Evolutionary conservation across 768 basidiomycete species (phyloP).

Genomic region (Leccinum longicurvipes): DNA sequence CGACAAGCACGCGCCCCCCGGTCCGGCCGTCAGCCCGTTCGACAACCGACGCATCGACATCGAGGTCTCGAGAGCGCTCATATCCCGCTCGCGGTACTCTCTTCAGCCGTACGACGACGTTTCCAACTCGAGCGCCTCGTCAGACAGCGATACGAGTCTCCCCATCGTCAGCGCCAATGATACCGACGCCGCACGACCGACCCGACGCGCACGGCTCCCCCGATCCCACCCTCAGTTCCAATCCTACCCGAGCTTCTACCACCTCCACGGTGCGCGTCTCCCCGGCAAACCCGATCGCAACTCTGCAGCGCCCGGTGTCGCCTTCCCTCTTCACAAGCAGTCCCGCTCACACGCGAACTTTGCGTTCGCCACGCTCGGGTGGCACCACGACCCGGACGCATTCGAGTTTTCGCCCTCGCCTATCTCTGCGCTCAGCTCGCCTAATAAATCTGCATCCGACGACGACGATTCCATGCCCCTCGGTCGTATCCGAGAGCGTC

Average conservation of each 20-base stretch:
- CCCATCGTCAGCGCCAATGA: neutral
- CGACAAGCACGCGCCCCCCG: neutral
- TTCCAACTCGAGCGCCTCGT: slow-evolving; percentile 3
- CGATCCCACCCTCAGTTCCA: neutral
- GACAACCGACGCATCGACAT: neutral
- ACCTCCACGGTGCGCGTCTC: slow-evolving; percentile 9
- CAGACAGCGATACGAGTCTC: neutral
- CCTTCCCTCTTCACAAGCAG: slow-evolving; percentile 11
- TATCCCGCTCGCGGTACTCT: slow-evolving; percentile 18
- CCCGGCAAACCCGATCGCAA: neutral
- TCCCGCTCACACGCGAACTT: slow-evolving; percentile 11
- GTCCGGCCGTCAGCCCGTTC: neutral
- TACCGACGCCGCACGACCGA: neutral
- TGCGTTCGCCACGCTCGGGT: neutral
- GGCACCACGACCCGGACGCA: slow-evolving; percentile 19
- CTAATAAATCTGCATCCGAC: slow-evolving; percentile 5
- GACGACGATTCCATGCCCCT: slow-evolving; percentile 20
- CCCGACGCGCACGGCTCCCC: neutral
- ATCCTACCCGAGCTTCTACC: slow-evolving; percentile 5
- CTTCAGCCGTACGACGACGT: slow-evolving; percentile 12
- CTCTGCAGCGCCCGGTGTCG: slow-evolving; percentile 14
- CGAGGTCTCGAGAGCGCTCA: slow-evolving; percentile 17
- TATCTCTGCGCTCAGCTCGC: slow-evolving; percentile 15
- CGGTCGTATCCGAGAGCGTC: slow-evolving; percentile 6
- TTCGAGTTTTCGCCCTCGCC: slow-evolving; percentile 12